A percentile compares a stretch with the other conserved stretches of the same genome.
phyloP scores from a whole-genome alignment of 2,329 filamentous ascomycete genomes.

The Penicillium corylophilum region DNA sequence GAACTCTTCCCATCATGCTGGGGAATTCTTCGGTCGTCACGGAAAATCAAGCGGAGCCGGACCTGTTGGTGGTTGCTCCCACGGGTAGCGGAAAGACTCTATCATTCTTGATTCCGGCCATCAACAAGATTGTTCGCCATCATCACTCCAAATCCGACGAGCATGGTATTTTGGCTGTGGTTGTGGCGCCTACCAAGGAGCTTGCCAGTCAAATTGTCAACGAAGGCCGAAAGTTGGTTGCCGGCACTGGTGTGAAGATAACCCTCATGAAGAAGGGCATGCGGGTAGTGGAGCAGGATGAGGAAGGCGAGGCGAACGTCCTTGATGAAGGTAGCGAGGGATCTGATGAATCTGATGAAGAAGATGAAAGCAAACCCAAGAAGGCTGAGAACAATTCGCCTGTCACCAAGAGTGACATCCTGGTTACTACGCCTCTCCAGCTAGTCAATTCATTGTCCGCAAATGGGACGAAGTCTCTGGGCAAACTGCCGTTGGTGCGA shows the following conservation, averaged over 20 bases:
- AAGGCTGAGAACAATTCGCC: slow-evolving; percentile 41
- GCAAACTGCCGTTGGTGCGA: slow-evolving; percentile 64
- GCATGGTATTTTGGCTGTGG: slow-evolving; percentile 65
- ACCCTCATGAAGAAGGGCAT: slow-evolving; percentile 84
- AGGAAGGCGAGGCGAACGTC: slow-evolving; percentile 40
- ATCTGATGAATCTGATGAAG: slow-evolving; percentile 40
- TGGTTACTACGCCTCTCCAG: slow-evolving; percentile 77
- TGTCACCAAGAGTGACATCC: slow-evolving; percentile 70
- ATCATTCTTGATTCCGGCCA: slow-evolving; percentile 83
- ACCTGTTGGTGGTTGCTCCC: slow-evolving; percentile 85
- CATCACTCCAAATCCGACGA: slow-evolving; percentile 52
- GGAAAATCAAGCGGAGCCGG: slow-evolving; percentile 48
- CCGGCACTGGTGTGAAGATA: slow-evolving; percentile 75
- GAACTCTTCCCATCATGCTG: slow-evolving; percentile 75
- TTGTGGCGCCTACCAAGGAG: slow-evolving; percentile 78
- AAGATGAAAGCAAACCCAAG: slow-evolving; percentile 25
- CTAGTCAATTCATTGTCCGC: slow-evolving; percentile 70
- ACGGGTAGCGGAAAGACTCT: slow-evolving; percentile 97
- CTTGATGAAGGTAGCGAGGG: slow-evolving; percentile 40
- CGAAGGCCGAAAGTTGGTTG: slow-evolving; percentile 78
- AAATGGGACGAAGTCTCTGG: slow-evolving; percentile 43
- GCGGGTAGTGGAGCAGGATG: slow-evolving; percentile 57
- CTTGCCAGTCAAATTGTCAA: slow-evolving; percentile 76
- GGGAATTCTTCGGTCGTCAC: slow-evolving; percentile 45
- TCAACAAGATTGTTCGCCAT: slow-evolving; percentile 68